Conservation (phyloP, 1,139 yeast genomes). For the Blastobotrys petasosporus region DNA sequence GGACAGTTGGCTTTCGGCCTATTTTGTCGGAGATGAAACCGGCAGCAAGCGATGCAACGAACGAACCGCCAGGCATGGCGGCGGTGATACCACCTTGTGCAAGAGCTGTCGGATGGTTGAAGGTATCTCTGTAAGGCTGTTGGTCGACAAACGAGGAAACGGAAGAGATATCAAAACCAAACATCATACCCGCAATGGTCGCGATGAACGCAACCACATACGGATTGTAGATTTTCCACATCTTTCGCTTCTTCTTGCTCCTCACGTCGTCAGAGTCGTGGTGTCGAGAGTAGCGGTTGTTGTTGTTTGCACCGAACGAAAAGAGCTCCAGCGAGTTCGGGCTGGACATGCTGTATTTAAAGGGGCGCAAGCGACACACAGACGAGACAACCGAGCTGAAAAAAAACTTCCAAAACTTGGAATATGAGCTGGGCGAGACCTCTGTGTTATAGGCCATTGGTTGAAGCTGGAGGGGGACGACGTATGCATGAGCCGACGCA, state of each 20-base stretch:
- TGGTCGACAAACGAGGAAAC: slow-evolving; percentile 79
- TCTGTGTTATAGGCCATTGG: too few relatives aligned
- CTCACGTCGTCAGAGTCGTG: too few relatives aligned
- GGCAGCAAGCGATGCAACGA: slow-evolving; percentile 38
- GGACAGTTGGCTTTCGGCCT: slow-evolving; percentile 73
- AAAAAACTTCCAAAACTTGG: too few relatives aligned
- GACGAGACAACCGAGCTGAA: too few relatives aligned
- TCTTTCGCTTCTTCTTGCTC: background rate
- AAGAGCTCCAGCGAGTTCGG: background rate
- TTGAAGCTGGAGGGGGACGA: too few relatives aligned
- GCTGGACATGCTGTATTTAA: background rate
- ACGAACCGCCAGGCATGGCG: slow-evolving; percentile 89
- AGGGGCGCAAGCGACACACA: too few relatives aligned
- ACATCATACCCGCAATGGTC: slow-evolving; percentile 91
- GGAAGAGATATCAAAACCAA: slow-evolving; percentile 91
- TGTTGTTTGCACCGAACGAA: background rate
- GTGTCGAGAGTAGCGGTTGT: background rate
- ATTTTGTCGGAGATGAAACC: slow-evolving; percentile 54
- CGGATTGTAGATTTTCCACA: slow-evolving; percentile 28
- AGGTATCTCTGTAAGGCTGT: slow-evolving; percentile 46
- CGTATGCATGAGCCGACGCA: too few relatives aligned
- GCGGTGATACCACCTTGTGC: slow-evolving; percentile 86
- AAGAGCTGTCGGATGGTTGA: slow-evolving; percentile 36
- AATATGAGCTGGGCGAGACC: too few relatives aligned
- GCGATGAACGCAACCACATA: slow-evolving; percentile 45